Conservation (phyloP, 139 green algal genomes). For the Edaphochlamys debaryana region DNA sequence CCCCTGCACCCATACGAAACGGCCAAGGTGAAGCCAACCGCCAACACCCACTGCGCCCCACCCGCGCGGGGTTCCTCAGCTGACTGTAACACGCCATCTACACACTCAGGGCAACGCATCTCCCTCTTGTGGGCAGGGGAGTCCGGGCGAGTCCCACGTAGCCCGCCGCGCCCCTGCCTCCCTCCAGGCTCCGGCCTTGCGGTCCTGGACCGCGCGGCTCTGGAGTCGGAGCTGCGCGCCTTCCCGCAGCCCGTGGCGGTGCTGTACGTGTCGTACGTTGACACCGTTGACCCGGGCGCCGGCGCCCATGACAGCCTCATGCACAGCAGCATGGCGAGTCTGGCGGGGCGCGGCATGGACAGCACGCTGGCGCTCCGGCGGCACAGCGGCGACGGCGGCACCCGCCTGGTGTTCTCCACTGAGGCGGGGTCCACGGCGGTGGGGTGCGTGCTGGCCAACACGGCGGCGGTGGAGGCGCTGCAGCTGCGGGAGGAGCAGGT, state of each 20-base stretch:
- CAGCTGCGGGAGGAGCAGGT: constrained; percentile 29
- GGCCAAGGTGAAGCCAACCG: too few species aligned
- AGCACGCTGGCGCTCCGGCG: neutral
- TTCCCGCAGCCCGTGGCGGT: constrained; percentile 14
- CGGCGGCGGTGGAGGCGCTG: constrained; percentile 11
- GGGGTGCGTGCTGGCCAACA: constrained; percentile 24
- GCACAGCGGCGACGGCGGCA: neutral
- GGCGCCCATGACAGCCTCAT: neutral
- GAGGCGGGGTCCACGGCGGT: neutral
- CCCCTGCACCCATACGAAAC: too few species aligned
- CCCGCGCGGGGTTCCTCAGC: too few species aligned
- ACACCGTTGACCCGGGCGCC: neutral
- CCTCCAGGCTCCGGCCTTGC: neutral
- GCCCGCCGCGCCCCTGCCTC: neutral
- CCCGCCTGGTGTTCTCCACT: constrained; percentile 1
- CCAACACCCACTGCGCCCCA: neutral
- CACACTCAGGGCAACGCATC: neutral
- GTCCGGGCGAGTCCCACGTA: neutral
- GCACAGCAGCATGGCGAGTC: neutral
- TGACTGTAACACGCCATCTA: neutral
- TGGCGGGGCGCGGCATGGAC: neutral
- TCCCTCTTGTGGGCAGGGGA: neutral
- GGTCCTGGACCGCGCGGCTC: neutral
- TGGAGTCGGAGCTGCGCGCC: neutral
- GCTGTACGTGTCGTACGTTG: constrained; percentile 1